Base-by-base conservation (phyloP, 306 rosid genomes). In the Parietaria judaica region DNA sequence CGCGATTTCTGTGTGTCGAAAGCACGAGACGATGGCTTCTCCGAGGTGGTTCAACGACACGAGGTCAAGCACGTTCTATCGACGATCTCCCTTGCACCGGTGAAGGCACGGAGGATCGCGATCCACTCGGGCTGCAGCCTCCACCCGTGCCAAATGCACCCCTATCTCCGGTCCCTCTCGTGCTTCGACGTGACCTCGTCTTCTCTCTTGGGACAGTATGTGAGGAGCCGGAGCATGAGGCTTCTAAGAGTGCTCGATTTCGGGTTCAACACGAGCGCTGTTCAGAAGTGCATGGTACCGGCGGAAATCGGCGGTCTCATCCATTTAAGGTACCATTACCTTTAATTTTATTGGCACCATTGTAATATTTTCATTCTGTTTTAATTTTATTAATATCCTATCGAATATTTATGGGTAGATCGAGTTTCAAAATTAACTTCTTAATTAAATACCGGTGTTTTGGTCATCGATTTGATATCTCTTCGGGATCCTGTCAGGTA, bases 1-100 rank as follows among this genome's bases (percentile, higher is more conserved):
- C 75, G 76, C 1, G 88, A 85, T 15, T 31, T 82, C 46, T 75
- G 83, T 48, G 58, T 77, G 72, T 58, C 67, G 37, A 82, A 75
- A 51, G 88, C 84, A 14, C 75, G 12, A 23, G 39, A 68, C 31
- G 86, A 79, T 43, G 66, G 68, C 15, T 82, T 85, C 72, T 74
- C 76, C 9, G 58, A 72, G 55, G 63, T 70, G 45, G 17, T 69
- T 6, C 61, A 15, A 12, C 38, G 23, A 4, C 23, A 39, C 8
- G 15, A 51, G 17, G 23, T 53, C 37, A 36, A 38, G 14, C 8
- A 37, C 13, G 8, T 3, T 7, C 36, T 9, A 34, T 10, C 7
- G 44, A 35, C 48, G 10, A 35, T 16, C 7, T 51, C 50, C 37
- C 14, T 45, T 12, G 52, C 55, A 34, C 23, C 6, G 11, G 38